phyloP scores from a whole-genome alignment of 2,329 filamentous ascomycete genomes.

The Ramularia collo-cygni region DNA sequence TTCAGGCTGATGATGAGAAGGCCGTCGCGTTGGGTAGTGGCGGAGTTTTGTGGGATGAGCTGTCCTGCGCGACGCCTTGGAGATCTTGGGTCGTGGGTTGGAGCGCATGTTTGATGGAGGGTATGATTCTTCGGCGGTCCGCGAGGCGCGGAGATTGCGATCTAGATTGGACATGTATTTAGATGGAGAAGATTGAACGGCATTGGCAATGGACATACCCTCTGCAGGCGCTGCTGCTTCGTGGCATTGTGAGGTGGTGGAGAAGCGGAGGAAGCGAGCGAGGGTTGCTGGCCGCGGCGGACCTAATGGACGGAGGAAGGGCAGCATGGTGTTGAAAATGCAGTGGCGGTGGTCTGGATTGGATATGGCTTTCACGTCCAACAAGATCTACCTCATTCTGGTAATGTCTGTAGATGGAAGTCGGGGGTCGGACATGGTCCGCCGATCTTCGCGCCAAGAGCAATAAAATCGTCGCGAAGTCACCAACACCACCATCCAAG shows the following conservation, averaged over 20 bases:
- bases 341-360: too few species aligned
- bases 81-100: conserved; percentile 31
- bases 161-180: conserved; percentile 16
- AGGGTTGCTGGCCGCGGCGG: conserved; percentile 32
- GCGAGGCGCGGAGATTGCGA: conserved; percentile 30
- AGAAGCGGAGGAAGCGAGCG: conserved; percentile 37
- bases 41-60: conserved; percentile 28
- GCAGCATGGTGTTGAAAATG: conserved; percentile 23
- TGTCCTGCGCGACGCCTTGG: conserved; percentile 30
- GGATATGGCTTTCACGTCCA: too few species aligned
- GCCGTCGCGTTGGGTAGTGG: conserved; percentile 27
- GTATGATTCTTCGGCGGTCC: conserved; percentile 27
- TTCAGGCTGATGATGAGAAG: conserved; percentile 19
- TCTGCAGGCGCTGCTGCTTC: conserved; percentile 6
- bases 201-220: neutral
- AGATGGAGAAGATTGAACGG: conserved; percentile 1
- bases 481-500: neutral
- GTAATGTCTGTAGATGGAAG: too few species aligned
- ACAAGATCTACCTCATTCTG: too few species aligned
- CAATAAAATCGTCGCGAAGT: neutral
- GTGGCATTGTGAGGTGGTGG: conserved; percentile 23
- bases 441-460: too few species aligned
- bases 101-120: conserved; percentile 27
- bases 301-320: conserved; percentile 36
- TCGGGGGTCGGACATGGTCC: too few species aligned